phyloP scores from a whole-genome alignment of 2,329 filamentous ascomycete genomes.

The Colletotrichum zoysiae region DNA sequence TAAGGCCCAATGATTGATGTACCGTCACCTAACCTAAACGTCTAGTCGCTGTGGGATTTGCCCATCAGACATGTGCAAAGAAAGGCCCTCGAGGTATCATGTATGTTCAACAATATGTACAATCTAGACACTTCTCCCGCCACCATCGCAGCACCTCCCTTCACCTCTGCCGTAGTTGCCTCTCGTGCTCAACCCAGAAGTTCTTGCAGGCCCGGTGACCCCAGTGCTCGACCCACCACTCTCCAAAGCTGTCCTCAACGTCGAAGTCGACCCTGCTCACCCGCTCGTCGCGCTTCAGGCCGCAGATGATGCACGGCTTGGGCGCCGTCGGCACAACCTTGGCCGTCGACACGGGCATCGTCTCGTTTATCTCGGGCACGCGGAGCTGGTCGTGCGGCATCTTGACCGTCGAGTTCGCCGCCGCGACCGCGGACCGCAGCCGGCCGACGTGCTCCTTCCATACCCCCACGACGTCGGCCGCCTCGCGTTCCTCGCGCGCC shows the following conservation, averaged over 20 bases:
- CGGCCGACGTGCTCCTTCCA: slow-evolving; percentile 84
- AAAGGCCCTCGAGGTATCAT: slow-evolving; percentile 30
- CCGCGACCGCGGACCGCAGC: slow-evolving; percentile 78
- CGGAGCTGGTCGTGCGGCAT: slow-evolving; percentile 53
- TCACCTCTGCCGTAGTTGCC: slow-evolving; percentile 75
- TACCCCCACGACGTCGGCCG: slow-evolving; percentile 77
- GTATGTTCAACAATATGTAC: slow-evolving; percentile 26
- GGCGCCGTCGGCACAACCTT: slow-evolving; percentile 81
- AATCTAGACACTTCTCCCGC: not conserved
- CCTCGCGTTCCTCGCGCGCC: slow-evolving; percentile 87
- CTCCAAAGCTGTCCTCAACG: slow-evolving; percentile 91
- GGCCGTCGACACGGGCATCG: slow-evolving; percentile 75
- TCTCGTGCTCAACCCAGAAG: slow-evolving; percentile 87
- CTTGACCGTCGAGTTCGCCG: slow-evolving; percentile 65
- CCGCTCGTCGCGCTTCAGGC: slow-evolving; percentile 88
- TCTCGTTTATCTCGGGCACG: slow-evolving; percentile 79
- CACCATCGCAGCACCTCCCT: not conserved
- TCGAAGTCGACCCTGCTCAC: slow-evolving; percentile 80
- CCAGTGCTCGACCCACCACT: slow-evolving; percentile 97
- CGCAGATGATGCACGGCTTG: slow-evolving; percentile 86
- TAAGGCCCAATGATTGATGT: not conserved
- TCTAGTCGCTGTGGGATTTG: not conserved
- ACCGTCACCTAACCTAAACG: slow-evolving; percentile 11
- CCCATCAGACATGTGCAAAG: slow-evolving; percentile 15
- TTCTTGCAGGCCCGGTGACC: slow-evolving; percentile 82